phyloP scores from a whole-genome alignment of 768 basidiomycete species.

The Suillus bovinus region DNA sequence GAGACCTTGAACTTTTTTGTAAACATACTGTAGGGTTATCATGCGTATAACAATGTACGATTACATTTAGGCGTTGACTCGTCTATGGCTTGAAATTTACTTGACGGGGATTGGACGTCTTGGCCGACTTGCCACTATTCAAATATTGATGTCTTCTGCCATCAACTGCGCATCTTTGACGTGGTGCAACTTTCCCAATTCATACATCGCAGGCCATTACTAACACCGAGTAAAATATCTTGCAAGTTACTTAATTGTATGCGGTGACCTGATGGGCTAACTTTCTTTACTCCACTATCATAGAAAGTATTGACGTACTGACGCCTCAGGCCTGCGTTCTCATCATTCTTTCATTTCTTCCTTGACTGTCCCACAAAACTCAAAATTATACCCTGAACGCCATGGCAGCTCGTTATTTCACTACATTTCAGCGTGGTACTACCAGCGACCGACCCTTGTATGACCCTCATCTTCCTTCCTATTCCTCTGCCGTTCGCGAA shows the following conservation, averaged over 20 bases:
- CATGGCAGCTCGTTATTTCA: constrained; percentile 9
- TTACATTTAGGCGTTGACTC: not conserved
- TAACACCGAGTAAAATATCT: constrained; percentile 10
- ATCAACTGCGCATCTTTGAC: not conserved
- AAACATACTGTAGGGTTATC: constrained; percentile 1
- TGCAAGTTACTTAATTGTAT: constrained; percentile 1
- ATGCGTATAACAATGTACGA: not conserved
- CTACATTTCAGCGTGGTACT: constrained; percentile 13
- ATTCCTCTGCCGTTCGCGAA: constrained; percentile 39
- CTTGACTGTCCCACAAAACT: not conserved
- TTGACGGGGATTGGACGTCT: not conserved
- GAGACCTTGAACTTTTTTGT: not conserved
- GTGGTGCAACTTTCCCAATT: not conserved
- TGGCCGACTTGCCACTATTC: too few species aligned
- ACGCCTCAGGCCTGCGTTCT: not conserved
- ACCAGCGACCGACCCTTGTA: constrained; percentile 6
- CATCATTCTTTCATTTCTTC: constrained; percentile 6
- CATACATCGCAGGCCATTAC: not conserved
- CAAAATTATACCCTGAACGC: not conserved
- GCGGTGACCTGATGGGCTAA: constrained; percentile 1
- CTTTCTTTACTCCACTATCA: constrained; percentile 6
- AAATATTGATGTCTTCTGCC: too few species aligned
- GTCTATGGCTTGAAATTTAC: too few species aligned
- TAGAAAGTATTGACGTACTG: not conserved
- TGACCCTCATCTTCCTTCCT: constrained; percentile 10